These are phyloP conservation scores for Mucor mucedo DNA, from an alignment of 371 early-diverging fungal species.

Conservation along the genomic window DNA sequence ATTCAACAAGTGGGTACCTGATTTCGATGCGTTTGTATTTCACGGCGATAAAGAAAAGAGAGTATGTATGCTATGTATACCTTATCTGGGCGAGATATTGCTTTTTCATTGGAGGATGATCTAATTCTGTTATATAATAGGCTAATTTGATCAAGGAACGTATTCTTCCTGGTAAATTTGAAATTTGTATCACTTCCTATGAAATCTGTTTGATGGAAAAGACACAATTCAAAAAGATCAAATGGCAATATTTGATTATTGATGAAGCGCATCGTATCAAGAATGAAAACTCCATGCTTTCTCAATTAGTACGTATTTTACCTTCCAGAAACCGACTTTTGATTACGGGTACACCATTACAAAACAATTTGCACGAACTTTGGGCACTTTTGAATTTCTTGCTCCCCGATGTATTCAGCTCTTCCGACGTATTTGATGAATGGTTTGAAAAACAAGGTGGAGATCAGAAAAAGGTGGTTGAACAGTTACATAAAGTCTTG, in stretches of 20 bases:
- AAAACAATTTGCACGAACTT: conserved; percentile 99
- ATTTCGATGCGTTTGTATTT: conserved; percentile 88
- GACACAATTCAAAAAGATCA: conserved; percentile 81
- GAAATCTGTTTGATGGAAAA: conserved; percentile 96
- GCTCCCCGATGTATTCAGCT: conserved; percentile 94
- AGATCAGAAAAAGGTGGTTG: conserved; percentile 85
- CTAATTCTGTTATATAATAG: conserved; percentile 28
- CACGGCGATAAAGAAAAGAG: conserved; percentile 93
- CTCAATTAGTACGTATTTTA: conserved; percentile 89
- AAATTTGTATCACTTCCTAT: conserved; percentile 97
- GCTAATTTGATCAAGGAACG: conserved; percentile 60
- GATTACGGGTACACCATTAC: conserved; percentile 98
- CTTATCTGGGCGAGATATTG: too few relatives aligned
- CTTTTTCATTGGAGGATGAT: too few relatives aligned
- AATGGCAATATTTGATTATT: conserved; percentile 95
- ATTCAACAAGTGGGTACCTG: conserved; percentile 94
- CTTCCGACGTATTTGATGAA: conserved; percentile 90
- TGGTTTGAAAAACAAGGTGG: conserved; percentile 84
- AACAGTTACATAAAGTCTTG: conserved; percentile 93
- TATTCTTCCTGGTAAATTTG: conserved; percentile 76
- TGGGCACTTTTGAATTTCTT: conserved; percentile 99
- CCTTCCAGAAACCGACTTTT: conserved; percentile 91
- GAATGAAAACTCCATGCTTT: conserved; percentile 96
- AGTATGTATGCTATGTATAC: conserved; percentile 41
- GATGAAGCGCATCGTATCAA: conserved; percentile 99